A percentile compares a stretch with the other conserved stretches of the same genome.
Conservation (phyloP, 73 alveolate genomes). For the Durusdinium trenchii region DNA sequence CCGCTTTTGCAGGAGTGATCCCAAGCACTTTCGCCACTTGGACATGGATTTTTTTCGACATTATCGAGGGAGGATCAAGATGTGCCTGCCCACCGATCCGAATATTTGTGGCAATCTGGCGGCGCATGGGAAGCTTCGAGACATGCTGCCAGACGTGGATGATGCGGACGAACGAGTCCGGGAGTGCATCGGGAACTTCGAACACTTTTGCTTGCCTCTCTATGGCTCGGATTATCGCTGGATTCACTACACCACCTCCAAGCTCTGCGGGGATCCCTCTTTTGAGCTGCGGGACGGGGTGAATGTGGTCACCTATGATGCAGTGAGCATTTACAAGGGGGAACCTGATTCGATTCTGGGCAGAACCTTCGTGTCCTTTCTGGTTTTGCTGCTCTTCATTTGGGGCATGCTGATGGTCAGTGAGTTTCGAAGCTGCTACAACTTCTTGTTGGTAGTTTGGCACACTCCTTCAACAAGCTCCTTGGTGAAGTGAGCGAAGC, state of each 20-base stretch:
- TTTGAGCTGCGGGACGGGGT: not conserved
- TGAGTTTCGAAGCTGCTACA: constrained; percentile 50
- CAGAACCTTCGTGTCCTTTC: constrained; percentile 13
- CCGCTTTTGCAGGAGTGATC: no score
- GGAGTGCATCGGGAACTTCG: constrained; percentile 7
- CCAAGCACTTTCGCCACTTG: not conserved
- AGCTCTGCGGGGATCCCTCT: constrained; percentile 17
- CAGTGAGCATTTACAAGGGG: constrained; percentile 17
- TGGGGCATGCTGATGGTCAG: constrained; percentile 61
- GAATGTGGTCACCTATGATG: constrained; percentile 15
- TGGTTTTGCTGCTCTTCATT: constrained; percentile 39
- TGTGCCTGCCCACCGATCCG: constrained; percentile 37
- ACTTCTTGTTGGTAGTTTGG: constrained; percentile 25
- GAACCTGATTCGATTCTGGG: not conserved
- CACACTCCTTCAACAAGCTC: not conserved
- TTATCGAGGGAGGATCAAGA: constrained; percentile 11
- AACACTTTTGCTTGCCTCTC: not conserved
- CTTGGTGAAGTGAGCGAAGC: not conserved
- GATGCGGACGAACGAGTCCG: constrained; percentile 19
- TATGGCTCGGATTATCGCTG: constrained; percentile 52
- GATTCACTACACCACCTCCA: constrained; percentile 28
- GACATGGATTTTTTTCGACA: constrained; percentile 42
- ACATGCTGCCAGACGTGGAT: not conserved
- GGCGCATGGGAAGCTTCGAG: not conserved
- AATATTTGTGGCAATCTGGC: constrained; percentile 59